Evolutionary conservation across 768 basidiomycete species (phyloP), one percentile per base, ranked within the genome.

Genomic region (Roridomyces roridus): DNA sequence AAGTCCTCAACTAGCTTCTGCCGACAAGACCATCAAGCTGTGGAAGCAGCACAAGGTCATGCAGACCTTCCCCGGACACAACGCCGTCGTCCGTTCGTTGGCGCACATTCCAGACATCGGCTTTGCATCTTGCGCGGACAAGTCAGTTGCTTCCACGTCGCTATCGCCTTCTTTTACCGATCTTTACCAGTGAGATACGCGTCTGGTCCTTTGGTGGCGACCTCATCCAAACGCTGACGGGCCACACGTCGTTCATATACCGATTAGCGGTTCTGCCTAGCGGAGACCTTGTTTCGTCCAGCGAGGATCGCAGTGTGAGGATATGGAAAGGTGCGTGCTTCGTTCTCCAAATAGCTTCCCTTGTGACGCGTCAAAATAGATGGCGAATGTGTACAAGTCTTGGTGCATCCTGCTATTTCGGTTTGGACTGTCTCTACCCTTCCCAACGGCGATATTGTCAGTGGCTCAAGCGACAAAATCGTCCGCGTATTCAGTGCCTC

Each of bases 231-330:
- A 85, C 87, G 0, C 74, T 98, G n/a, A 88, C 91, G 5, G 97
- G 95, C 1, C 97, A 98, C 70, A 96, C 95, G 2, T 97, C 95
- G 20, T 99, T 98, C 70, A 94, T 98, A 14, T 99, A 98, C 75
- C 89, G 91, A 53, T 71, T 99, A 14, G 84, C 91, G 0, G 83
- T 92, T 18, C 80, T 98, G 18, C 89, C 94, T 2, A 85, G 75
- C 58, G 92, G 96, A 18, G 87, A 89, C 61, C 80, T 95, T 20
- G 87, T 96, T 8, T 94, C 91, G n/a, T 86, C 88, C 31, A 94
- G 96, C 7, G 97, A 99, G 75, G 97, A 99, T 72, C 88, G 96
- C 44, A 90, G 90, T 4, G 86, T 96, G 46, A 84, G 96, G 20
- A 80, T 98, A 31, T 99, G 97, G 97, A 83, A 84, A 74, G 91